Percentiles rank a stretch among this genome's conserved stretches.
phyloP scores from a whole-genome alignment of 495 filamentous ascomycete species.

The Pseudevernia furfuracea region DNA sequence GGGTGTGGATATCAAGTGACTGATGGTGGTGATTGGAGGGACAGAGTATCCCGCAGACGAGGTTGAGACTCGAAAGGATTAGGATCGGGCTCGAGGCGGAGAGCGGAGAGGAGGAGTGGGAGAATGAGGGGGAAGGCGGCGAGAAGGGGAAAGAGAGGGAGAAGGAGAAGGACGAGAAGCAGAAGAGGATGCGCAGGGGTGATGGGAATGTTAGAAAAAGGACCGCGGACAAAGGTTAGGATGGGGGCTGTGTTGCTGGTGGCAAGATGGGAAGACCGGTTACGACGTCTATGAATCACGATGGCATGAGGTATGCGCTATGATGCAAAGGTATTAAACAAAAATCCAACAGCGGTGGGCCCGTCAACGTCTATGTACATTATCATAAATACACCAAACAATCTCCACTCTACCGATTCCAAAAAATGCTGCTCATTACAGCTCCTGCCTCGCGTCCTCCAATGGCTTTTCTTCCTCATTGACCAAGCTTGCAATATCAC shows the following conservation, averaged over 20 bases:
- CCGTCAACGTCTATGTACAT: conserved; percentile 2
- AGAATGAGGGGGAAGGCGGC: conserved; percentile 11
- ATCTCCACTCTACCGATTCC: neutral
- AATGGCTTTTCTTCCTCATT: conserved; percentile 31
- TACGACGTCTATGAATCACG: conserved; percentile 8
- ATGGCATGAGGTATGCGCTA: neutral
- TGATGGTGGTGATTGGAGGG: neutral
- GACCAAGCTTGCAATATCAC: conserved; percentile 67
- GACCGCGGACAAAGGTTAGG: conserved; percentile 7
- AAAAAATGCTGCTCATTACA: conserved; percentile 11
- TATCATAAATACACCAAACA: neutral
- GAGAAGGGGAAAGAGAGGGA: conserved; percentile 16
- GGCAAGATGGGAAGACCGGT: conserved; percentile 18
- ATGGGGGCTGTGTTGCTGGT: neutral
- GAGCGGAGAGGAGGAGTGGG: conserved; percentile 19
- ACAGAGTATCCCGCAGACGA: conserved; percentile 35
- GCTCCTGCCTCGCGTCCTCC: conserved; percentile 10
- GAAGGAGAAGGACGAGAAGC: conserved; percentile 15
- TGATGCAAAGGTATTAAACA: neutral
- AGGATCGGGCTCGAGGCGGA: conserved; percentile 18
- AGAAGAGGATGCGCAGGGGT: conserved; percentile 12
- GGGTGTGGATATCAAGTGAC: neutral
- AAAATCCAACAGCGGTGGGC: neutral
- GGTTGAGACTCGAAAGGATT: conserved; percentile 27
- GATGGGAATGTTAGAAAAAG: conserved; percentile 6